These are phyloP conservation scores for Fusarium tjaetaba DNA, from an alignment of 2,329 filamentous ascomycete species.

Conservation along the genomic window DNA sequence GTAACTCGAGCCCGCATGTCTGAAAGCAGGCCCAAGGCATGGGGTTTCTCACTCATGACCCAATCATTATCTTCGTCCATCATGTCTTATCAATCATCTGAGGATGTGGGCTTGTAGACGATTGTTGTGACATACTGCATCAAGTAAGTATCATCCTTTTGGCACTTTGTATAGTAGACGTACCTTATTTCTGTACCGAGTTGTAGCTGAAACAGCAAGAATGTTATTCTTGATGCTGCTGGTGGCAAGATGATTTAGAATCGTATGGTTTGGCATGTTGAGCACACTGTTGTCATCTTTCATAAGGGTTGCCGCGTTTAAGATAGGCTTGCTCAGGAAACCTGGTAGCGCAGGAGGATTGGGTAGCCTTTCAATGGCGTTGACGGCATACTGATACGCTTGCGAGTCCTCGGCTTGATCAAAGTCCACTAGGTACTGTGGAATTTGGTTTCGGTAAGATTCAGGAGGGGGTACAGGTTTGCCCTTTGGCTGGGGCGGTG, in stretches of 20 bases:
- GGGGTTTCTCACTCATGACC: background rate
- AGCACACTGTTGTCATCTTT: slow-evolving; percentile 98
- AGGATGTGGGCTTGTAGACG: slow-evolving; percentile 88
- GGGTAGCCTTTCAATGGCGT: slow-evolving; percentile 81
- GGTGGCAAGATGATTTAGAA: slow-evolving; percentile 94
- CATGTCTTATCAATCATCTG: slow-evolving; percentile 56
- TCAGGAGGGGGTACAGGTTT: slow-evolving; percentile 66
- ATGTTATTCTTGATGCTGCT: slow-evolving; percentile 98
- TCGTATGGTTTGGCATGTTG: slow-evolving; percentile 96
- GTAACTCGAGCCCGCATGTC: slow-evolving; percentile 1
- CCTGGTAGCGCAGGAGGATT: slow-evolving; percentile 86
- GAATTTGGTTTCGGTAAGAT: slow-evolving; percentile 78
- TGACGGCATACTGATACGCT: slow-evolving; percentile 77
- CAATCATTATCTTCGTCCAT: background rate
- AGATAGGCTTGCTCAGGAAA: slow-evolving; percentile 92
- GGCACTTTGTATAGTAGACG: slow-evolving; percentile 31
- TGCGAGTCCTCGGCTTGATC: slow-evolving; percentile 84
- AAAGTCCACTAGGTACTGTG: slow-evolving; percentile 85
- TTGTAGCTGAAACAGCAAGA: slow-evolving; percentile 93
- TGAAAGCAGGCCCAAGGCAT: slow-evolving; percentile 3
- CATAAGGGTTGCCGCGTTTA: slow-evolving; percentile 90
- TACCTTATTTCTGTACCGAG: slow-evolving; percentile 96
- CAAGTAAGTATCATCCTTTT: slow-evolving; percentile 17
- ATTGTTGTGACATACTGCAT: slow-evolving; percentile 93
- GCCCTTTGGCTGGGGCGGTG: slow-evolving; percentile 56